Conservation (phyloP, 208 protist species). For the Trypanosoma congolense region DNA sequence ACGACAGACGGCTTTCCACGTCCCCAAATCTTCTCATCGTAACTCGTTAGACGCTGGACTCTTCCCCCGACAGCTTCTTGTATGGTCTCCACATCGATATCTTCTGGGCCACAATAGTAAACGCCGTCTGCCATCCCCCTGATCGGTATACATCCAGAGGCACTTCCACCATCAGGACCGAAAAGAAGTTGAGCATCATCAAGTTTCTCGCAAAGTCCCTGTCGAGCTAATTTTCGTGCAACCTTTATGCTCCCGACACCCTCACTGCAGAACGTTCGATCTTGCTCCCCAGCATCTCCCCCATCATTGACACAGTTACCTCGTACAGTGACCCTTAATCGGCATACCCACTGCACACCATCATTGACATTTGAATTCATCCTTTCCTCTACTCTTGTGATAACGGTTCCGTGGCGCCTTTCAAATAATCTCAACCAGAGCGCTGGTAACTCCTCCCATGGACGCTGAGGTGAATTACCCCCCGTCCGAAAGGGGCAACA, state of each 20-base stretch:
- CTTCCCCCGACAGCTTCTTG: too few relatives aligned
- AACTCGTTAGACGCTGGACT: too few relatives aligned
- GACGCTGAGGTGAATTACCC: not conserved
- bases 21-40: not conserved
- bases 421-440: conserved; percentile 9
- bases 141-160: not conserved
- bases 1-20: not conserved
- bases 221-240: not conserved
- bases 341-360: too few relatives aligned
- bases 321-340: too few relatives aligned
- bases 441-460: conserved; percentile 2
- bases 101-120: not conserved
- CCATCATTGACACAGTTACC: not conserved
- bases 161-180: not conserved
- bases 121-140: not conserved
- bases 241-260: not conserved
- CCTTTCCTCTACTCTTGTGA: too few relatives aligned
- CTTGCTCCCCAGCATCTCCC: not conserved
- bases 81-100: too few relatives aligned
- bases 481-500: not conserved
- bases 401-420: too few relatives aligned
- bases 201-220: conserved; percentile 1
- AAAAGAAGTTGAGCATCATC: not conserved
- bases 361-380: too few relatives aligned
- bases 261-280: not conserved